Base-by-base conservation (phyloP, 129 eudicot genomes). In the Kitagawia praeruptora region DNA sequence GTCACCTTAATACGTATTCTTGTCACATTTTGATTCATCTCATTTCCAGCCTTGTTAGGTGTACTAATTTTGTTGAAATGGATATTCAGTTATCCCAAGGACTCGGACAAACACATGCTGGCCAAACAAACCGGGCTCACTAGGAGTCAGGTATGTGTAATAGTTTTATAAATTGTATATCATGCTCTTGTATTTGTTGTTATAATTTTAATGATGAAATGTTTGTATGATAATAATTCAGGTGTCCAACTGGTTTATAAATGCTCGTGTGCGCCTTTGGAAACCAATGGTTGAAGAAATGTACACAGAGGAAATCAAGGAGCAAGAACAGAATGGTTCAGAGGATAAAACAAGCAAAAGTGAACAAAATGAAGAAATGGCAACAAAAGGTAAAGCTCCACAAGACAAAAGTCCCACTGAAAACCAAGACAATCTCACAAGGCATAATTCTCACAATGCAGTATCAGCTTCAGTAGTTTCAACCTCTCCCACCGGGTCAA, bases 211-310 rank as follows among this genome's bases (percentile, higher is more conserved):
- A 27, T 76, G 38, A 49, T 53, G 12, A 34, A 28, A 38, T 7
- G 40, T 28, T 19, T 2, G 21, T 76, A 15, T 31, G 31, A 18
- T 14, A 27, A 18, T 48, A 75, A 48, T 76, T 18, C 31, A 93
- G 98, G 98, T 93, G 49, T 93, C 98, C 1, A 93, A 93, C 80
- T 93, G 98, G 98, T 93, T 93, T 85, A 93, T 93, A 27, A 93
- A 93, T 63, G 98, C 98, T 21, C 88, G 98, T 78, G 98, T 93
- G 39, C 85, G 98, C 51, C 91, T 93, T 37, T 93, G 98, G 98
- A 93, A 93, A 79, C 98, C 98, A 39, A 93, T 93, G 98, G 94
- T 93, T 27, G 98, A 93, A 66, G 98, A 93, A 63, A 93, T 93
- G 98, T 93, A 93, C 89, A 80, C 74, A 28, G 98, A 93, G 82